Conservation (phyloP, 164 flowering plant genomes). For the Liquidambar formosana region DNA sequence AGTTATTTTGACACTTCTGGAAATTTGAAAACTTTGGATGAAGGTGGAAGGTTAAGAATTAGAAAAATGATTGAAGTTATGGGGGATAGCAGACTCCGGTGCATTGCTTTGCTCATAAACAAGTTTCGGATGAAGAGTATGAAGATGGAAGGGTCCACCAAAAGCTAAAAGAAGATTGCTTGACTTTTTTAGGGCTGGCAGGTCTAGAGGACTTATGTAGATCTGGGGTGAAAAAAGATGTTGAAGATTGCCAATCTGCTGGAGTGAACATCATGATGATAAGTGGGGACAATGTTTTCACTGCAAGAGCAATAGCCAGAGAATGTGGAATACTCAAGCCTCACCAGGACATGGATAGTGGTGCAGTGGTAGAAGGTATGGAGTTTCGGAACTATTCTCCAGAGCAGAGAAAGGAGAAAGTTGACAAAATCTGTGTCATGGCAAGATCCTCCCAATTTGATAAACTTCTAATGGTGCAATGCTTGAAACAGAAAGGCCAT, state of each 20-base stretch:
- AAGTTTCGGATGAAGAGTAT: too few species aligned
- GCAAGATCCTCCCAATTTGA: slow-evolving; percentile 72
- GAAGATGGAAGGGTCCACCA: too few species aligned
- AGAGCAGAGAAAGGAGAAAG: slow-evolving; percentile 43
- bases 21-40: slow-evolving; percentile 20
- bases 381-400: slow-evolving; percentile 46
- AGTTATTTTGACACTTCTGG: slow-evolving; percentile 42
- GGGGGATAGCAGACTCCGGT: slow-evolving; percentile 64
- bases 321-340: slow-evolving; percentile 61
- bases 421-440: slow-evolving; percentile 59
- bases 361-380: slow-evolving; percentile 48
- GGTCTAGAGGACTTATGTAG: slow-evolving; percentile 66
- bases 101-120: too few species aligned
- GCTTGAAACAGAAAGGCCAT: slow-evolving; percentile 59
- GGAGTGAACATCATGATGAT: slow-evolving; percentile 63
- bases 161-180: too few species aligned
- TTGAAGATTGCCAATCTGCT: slow-evolving; percentile 47
- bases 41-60: slow-evolving; percentile 17
- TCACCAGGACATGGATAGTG: slow-evolving; percentile 17
- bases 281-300: slow-evolving; percentile 63
- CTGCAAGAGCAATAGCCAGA: slow-evolving; percentile 62
- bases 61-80: slow-evolving; percentile 44
- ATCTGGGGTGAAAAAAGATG: slow-evolving; percentile 51
- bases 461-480: slow-evolving; percentile 64
- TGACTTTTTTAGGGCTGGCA: too few species aligned